phyloP scores from a whole-genome alignment of 169 alveolate genomes.

The Babesia divergens region DNA sequence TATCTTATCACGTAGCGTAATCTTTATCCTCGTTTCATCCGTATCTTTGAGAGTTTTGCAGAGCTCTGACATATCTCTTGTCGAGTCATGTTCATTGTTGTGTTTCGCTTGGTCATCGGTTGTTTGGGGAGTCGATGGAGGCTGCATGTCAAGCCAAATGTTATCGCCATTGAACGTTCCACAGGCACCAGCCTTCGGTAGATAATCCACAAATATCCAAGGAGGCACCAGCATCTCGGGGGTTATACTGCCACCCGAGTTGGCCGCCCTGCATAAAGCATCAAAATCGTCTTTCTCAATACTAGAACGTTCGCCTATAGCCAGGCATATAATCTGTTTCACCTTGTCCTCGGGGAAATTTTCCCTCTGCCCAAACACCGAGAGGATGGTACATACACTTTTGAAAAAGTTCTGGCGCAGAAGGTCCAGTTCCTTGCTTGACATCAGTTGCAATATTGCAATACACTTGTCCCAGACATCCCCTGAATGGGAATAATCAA shows the following conservation, averaged over 20 bases:
- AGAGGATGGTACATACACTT: conserved; percentile 6
- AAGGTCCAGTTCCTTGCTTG: background rate
- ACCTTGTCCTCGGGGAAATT: conserved; percentile 14
- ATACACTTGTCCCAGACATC: conserved; percentile 11
- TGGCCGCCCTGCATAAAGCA: background rate
- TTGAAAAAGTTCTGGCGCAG: conserved; percentile 21
- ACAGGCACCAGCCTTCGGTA: too few relatives aligned
- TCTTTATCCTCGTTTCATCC: conserved; percentile 13
- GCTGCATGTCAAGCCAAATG: too few relatives aligned
- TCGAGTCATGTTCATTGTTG: too few relatives aligned
- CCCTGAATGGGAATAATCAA: conserved; percentile 1
- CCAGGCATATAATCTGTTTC: conserved; percentile 1
- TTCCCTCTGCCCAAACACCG: background rate
- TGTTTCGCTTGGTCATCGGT: too few relatives aligned
- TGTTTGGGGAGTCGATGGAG: too few relatives aligned
- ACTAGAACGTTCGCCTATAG: conserved; percentile 9
- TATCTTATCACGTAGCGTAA: conserved; percentile 28
- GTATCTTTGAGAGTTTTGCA: conserved; percentile 8
- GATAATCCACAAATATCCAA: background rate
- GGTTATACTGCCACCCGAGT: background rate
- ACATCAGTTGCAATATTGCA: background rate
- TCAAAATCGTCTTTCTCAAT: background rate
- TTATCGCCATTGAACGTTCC: too few relatives aligned
- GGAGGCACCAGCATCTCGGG: conserved; percentile 8
- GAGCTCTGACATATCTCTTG: too few relatives aligned